Evolutionary conservation across 306 rosid genomes (phyloP).

Genomic region (Abrus pulchellus): DNA sequence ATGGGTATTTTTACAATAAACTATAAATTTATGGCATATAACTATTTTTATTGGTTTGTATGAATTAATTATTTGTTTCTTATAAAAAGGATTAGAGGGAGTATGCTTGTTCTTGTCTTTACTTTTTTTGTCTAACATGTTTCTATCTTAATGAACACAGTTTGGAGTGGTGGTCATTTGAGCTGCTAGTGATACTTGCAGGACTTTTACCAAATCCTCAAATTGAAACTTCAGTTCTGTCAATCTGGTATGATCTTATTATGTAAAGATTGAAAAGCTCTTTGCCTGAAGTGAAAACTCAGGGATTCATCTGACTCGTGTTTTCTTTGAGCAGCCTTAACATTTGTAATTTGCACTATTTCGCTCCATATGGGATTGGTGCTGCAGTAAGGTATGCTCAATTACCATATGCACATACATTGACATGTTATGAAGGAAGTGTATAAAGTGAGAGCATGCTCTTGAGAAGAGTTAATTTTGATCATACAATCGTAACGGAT

Average conservation of each 20-base stretch:
- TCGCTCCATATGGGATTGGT: conserved; percentile 54
- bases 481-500: too few species aligned
- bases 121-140: not conserved
- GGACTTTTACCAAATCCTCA: conserved; percentile 59
- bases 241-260: conserved; percentile 51
- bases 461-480: too few species aligned
- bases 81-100: too few species aligned
- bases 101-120: not conserved
- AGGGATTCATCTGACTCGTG: conserved; percentile 17
- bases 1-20: too few species aligned
- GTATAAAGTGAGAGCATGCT: too few species aligned
- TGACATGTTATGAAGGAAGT: too few species aligned
- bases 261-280: not conserved
- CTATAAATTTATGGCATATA: too few species aligned
- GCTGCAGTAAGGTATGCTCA: conserved; percentile 57
- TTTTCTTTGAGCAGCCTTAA: conserved; percentile 48
- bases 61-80: too few species aligned
- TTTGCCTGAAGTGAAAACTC: not conserved
- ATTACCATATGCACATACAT: not conserved
- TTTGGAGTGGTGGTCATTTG: conserved; percentile 67
- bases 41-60: too few species aligned
- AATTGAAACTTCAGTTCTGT: conserved; percentile 63
- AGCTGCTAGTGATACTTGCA: conserved; percentile 57
- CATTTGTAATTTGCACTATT: conserved; percentile 43
- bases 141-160: conserved; percentile 36